Evolutionary conservation across 257 asterid genomes (phyloP), one percentile per base, ranked within the genome.

Genomic region (Ajuga chamaepitys): DNA sequence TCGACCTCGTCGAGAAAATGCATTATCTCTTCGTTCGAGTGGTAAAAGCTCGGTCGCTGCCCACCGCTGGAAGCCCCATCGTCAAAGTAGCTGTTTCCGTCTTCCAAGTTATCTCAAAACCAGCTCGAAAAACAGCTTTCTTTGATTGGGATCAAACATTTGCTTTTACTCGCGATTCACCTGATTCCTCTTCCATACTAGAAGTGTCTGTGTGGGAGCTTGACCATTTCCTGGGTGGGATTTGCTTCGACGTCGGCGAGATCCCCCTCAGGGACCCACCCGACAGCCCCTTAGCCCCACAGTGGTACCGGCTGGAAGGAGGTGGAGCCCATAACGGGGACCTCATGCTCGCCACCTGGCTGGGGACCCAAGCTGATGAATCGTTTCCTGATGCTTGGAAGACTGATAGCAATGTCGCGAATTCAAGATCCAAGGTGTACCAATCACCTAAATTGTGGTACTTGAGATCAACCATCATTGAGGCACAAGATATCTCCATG

Each of bases 311-410:
- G 11, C 85, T 91, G 12, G 98, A 91, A 58, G 98, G 95, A 7
- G 96, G 96, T 5, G 96, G 93, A 53, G 98, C 94, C 62, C 82
- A 84, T 77, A 73, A 75, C 20, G 95, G 96, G 11, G 96, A 91
- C 74, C 82, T 88, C 47, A 91, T 91, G 96, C 94, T 91, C 5
- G 96, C 98, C 77, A 76, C 98, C 17, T 91, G 96, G 98, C 71
- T 88, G 1, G 98, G 98, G 3, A 91, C 96, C 2, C 98, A 88
- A 51, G 95, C 95, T 6, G 98, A 91, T 59, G 98, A 91, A 38
- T 91, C 98, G 1, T 91, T 91, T 20, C 85, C 95, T 0, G 94
- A 91, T 18, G 94, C 98, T 2, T 91, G 96, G 98, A 91, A 91
- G 77, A 77, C 89, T 3, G 98, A 88, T 14, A 54, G 64, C 0